Base-by-base conservation (phyloP, 805 yeast species). In the Torulaspora maleeae region DNA sequence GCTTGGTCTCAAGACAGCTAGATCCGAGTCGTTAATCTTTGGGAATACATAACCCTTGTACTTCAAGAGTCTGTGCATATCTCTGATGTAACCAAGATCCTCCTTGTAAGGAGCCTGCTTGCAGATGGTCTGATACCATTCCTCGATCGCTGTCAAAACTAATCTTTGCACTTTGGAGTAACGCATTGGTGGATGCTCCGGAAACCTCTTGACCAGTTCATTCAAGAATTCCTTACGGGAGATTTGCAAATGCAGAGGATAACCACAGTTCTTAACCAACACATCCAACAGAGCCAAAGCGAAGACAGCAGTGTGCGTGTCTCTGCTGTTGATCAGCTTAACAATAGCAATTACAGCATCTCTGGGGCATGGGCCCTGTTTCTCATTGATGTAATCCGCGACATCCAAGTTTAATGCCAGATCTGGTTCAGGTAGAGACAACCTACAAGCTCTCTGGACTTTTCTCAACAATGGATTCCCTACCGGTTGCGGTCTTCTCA, bases 71-170 rank as follows among this genome's bases (percentile, higher is more conserved):
- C 97, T 76, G 71, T 90, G 96, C 99, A 93, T 93, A 62, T 93
- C 99, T 54, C 93, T 79, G 54, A 93, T 86, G 64, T 84, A 87
- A 2, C 90, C 93, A 57, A 93, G 73, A 64, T 93, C 99, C 36
- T 89, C 95, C 63, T 86, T 87, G 67, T 93, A 86, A 60, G 87
- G 77, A 22, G 95, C 81, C 43, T 93, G 88, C 58, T 82, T 81
- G 67, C 97, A 91, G 44, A 93, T 80, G 1, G 98, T 91, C 64
- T 87, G 95, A 63, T 86, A 82, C 99, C 99, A 93, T 66, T 93
- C 98, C 67, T 91, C 96, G 59, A 93, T 84, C 45, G 90, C 87
- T 48, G 93, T 90, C 59, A 93, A 74, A 51, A 91, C 80, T 56
- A 89, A 74, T 61, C 88, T 74, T 64, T 93, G 98, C 20, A 87